These are phyloP conservation scores for Blastobotrys illinoisensis DNA, from an alignment of 1,139 yeast species.

Conservation along the genomic window DNA sequence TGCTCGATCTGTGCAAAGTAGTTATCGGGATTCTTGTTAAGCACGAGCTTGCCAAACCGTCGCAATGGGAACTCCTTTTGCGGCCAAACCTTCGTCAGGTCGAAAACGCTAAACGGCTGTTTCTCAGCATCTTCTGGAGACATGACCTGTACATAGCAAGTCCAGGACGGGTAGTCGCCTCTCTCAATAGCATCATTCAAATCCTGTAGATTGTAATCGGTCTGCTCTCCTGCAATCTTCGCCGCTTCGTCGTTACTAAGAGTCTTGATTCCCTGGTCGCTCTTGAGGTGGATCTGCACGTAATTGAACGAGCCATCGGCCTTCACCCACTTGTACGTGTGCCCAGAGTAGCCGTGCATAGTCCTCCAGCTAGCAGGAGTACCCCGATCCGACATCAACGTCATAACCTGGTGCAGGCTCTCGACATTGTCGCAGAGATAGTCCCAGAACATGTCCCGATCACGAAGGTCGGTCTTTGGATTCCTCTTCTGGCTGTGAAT, in stretches of 20 bases:
- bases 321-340: slow-evolving; percentile 63
- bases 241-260: slow-evolving; percentile 51
- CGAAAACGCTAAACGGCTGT: slow-evolving; percentile 47
- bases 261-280: slow-evolving; percentile 57
- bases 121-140: slow-evolving; percentile 61
- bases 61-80: slow-evolving; percentile 68
- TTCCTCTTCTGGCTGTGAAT: slow-evolving; percentile 80
- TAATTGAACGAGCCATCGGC: slow-evolving; percentile 55
- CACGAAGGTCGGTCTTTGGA: slow-evolving; percentile 76
- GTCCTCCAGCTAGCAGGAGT: slow-evolving; percentile 57
- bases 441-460: slow-evolving; percentile 64
- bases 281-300: slow-evolving; percentile 56
- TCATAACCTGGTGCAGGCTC: slow-evolving; percentile 55
- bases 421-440: slow-evolving; percentile 57
- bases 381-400: slow-evolving; percentile 62
- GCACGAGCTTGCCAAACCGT: slow-evolving; percentile 60
- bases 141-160: slow-evolving; percentile 63
- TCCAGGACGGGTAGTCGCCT: slow-evolving; percentile 59
- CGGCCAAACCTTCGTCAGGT: slow-evolving; percentile 75
- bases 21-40: slow-evolving; percentile 66
- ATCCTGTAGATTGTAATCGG: slow-evolving; percentile 55
- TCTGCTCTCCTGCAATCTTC: slow-evolving; percentile 49
- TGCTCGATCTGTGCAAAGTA: slow-evolving; percentile 77
- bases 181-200: slow-evolving; percentile 51
- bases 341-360: slow-evolving; percentile 72